Evolutionary conservation across 805 yeast species (phyloP).

Genomic region (Sugiyamaella qingdaonensis): DNA sequence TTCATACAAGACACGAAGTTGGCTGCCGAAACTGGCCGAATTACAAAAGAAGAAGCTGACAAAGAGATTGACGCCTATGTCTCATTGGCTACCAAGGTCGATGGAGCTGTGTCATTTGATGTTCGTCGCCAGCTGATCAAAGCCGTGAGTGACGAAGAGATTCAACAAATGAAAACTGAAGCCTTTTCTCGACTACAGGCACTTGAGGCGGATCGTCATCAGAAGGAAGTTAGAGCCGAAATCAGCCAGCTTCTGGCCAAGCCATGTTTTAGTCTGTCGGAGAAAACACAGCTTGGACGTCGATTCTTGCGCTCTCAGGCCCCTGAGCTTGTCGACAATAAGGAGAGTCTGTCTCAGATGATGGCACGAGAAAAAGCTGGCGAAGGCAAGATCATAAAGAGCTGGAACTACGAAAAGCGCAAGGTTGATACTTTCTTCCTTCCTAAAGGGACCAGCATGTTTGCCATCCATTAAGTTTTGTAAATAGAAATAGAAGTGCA

Average conservation of each 20-base stretch:
- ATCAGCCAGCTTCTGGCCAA: conserved; percentile 42
- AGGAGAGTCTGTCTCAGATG: conserved; percentile 25
- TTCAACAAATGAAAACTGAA: conserved; percentile 26
- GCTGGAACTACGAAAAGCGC: conserved; percentile 57
- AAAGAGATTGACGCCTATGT: conserved; percentile 32
- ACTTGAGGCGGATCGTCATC: conserved; percentile 24
- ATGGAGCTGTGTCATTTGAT: conserved; percentile 47
- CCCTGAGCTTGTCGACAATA: conserved; percentile 47
- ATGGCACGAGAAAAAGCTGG: conserved; percentile 42
- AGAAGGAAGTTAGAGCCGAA: conserved; percentile 38
- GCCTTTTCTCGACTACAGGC: conserved; percentile 20
- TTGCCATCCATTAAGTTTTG: conserved; percentile 19
- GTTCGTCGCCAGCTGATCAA: conserved; percentile 39
- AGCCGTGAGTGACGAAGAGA: conserved; percentile 36
- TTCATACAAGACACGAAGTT: conserved; percentile 37
- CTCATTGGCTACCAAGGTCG: conserved; percentile 32
- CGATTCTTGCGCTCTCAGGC: conserved; percentile 52
- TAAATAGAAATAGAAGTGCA: conserved; percentile 4
- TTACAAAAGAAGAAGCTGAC: conserved; percentile 31
- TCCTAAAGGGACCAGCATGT: conserved; percentile 25
- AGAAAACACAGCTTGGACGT: conserved; percentile 41
- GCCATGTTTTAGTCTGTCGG: conserved; percentile 32
- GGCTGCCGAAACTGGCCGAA: conserved; percentile 29
- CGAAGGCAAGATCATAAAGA: conserved; percentile 46
- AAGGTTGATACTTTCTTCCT: conserved; percentile 45